phyloP scores from a whole-genome alignment of 139 green algal species.

The Chlorella vulgaris region DNA sequence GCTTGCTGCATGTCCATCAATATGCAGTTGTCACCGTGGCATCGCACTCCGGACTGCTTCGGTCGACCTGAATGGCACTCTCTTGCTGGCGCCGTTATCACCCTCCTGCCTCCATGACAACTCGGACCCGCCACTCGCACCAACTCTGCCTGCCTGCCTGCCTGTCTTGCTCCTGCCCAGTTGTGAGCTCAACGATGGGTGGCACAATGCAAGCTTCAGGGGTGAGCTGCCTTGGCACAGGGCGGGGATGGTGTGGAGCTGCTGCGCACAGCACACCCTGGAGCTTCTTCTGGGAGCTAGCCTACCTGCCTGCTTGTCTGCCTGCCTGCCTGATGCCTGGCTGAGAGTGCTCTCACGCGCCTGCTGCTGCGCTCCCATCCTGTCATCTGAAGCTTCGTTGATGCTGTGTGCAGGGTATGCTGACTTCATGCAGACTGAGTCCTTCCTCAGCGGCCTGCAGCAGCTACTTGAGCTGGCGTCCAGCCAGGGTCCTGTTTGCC shows the following conservation, averaged over 20 bases:
- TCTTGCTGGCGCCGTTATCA: too few relatives aligned
- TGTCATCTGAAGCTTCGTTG: not conserved
- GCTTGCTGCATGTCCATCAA: too few relatives aligned
- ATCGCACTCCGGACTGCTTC: too few relatives aligned
- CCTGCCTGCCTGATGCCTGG: not conserved
- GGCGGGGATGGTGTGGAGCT: not conserved
- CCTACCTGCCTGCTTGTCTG: not conserved
- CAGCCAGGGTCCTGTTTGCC: not conserved
- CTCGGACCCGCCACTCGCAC: too few relatives aligned
- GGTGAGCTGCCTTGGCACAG: not conserved
- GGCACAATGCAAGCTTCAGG: slow-evolving; percentile 39
- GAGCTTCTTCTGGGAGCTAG: not conserved
- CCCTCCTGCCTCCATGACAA: too few relatives aligned
- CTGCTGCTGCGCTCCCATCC: too few relatives aligned
- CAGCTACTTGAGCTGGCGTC: not conserved
- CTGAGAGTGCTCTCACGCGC: too few relatives aligned
- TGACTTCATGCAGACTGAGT: slow-evolving; percentile 36
- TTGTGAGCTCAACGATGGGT: slow-evolving; percentile 41
- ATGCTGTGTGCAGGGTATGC: slow-evolving; percentile 21
- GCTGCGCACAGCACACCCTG: not conserved
- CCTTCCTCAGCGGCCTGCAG: slow-evolving; percentile 3
- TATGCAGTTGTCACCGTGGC: too few relatives aligned
- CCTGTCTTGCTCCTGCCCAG: too few relatives aligned
- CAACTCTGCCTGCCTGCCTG: too few relatives aligned
- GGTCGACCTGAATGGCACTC: too few relatives aligned